Evolutionary conservation across 2,329 filamentous ascomycete genomes (phyloP).

Genomic region (Verticillium albo-atrum): DNA sequence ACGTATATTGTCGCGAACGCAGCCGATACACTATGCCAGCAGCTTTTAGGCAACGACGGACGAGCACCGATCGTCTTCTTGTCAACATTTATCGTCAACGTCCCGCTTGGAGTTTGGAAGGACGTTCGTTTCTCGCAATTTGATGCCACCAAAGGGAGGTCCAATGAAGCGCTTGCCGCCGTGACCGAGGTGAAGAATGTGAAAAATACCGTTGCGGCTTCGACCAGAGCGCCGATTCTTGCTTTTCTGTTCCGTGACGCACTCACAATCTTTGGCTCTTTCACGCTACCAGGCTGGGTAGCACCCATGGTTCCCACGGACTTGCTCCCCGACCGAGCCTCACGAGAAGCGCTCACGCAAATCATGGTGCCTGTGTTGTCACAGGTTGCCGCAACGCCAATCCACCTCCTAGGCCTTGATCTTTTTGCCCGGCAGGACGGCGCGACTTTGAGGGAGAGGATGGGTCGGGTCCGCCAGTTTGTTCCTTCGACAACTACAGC

Average conservation of each 20-base stretch:
- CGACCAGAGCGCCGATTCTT: neutral
- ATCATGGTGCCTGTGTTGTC: neutral
- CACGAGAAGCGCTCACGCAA: neutral
- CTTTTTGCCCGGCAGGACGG: no score
- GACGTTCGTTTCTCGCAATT: slow-evolving; percentile 24
- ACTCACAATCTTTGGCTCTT: neutral
- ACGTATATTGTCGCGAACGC: neutral
- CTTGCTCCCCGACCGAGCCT: neutral
- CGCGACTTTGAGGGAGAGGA: slow-evolving; percentile 9
- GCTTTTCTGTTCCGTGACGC: neutral
- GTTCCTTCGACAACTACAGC: slow-evolving; percentile 20
- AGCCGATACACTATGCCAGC: neutral
- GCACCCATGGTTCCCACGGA: neutral
- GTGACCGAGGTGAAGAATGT: neutral
- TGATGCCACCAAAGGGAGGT: slow-evolving; percentile 17
- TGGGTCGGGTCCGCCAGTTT: slow-evolving; percentile 16
- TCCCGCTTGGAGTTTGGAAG: slow-evolving; percentile 25
- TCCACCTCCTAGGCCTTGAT: no score
- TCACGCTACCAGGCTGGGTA: neutral
- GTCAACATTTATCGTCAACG: slow-evolving; percentile 23
- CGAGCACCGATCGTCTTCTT: neutral
- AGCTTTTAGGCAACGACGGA: neutral
- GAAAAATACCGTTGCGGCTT: neutral
- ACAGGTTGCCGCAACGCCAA: no score
- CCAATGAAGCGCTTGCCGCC: no score